A percentile compares a stretch with the other conserved stretches of the same genome.
These are phyloP conservation scores for Pascua sp. DNA, from an alignment of 1,284 basidiomycete species.

Conservation along the genomic window DNA sequence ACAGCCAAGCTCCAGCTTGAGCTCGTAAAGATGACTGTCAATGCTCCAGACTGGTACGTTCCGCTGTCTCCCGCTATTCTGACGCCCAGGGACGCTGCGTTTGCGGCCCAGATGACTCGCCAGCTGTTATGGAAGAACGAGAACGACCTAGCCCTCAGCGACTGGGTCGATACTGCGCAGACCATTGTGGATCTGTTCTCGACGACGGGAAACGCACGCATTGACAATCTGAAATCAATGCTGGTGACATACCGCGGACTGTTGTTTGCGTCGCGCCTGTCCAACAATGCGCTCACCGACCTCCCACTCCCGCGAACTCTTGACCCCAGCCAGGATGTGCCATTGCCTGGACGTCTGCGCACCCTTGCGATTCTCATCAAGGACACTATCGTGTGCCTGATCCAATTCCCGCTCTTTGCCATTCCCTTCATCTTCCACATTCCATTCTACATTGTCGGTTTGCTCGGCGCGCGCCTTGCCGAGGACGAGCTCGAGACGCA, in stretches of 20 bases:
- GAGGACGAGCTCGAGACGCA: constrained; percentile 81
- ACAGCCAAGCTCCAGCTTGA: constrained; percentile 69
- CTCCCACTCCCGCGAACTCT: constrained; percentile 65
- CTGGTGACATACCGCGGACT: constrained; percentile 82
- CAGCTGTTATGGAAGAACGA: constrained; percentile 83
- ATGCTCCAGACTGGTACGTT: constrained; percentile 84
- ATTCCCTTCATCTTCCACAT: constrained; percentile 75
- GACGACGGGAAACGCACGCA: constrained; percentile 57
- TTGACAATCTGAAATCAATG: constrained; percentile 61
- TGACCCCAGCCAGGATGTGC: constrained; percentile 67
- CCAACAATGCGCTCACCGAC: constrained; percentile 73
- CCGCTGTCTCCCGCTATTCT: not conserved
- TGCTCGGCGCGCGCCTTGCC: constrained; percentile 66
- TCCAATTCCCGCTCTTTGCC: constrained; percentile 80
- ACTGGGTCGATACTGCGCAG: constrained; percentile 80
- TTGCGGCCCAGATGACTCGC: constrained; percentile 79
- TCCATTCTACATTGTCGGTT: constrained; percentile 76
- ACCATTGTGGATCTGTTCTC: constrained; percentile 83
- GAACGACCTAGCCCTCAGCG: constrained; percentile 66
- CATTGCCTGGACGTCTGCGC: constrained; percentile 73
- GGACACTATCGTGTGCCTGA: constrained; percentile 65
- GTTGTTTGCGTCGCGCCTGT: constrained; percentile 73
- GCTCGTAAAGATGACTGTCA: constrained; percentile 74
- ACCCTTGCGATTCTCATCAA: constrained; percentile 73
- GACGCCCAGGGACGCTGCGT: constrained; percentile 69